phyloP scores from a whole-genome alignment of 139 green algal species.

The Ettlia oleoabundans region DNA sequence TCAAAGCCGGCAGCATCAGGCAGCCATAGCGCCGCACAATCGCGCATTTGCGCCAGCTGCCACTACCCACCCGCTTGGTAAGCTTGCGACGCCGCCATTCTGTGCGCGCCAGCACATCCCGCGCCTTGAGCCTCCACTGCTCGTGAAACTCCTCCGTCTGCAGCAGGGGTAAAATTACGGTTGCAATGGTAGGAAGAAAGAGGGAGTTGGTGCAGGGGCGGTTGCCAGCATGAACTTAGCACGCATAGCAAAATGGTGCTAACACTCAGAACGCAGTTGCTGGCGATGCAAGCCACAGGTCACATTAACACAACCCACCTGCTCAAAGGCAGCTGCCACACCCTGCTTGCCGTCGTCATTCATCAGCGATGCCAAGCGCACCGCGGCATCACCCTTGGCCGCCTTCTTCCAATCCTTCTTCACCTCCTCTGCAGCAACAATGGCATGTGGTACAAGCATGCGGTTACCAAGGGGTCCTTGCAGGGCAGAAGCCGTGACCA shows the following conservation, averaged over 20 bases:
- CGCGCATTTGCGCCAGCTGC: too few relatives aligned
- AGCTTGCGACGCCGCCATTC: slow-evolving; percentile 84
- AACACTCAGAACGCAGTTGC: too few relatives aligned
- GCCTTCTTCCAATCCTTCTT: slow-evolving; percentile 81
- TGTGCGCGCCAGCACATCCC: slow-evolving; percentile 80
- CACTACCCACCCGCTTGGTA: slow-evolving; percentile 61
- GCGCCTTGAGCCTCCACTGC: slow-evolving; percentile 79
- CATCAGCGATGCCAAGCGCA: slow-evolving; percentile 72
- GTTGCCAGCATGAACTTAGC: too few relatives aligned
- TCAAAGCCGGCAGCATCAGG: too few relatives aligned
- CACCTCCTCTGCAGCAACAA: slow-evolving; percentile 72
- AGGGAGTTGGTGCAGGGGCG: too few relatives aligned
- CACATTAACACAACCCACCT: background rate
- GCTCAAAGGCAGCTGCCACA: slow-evolving; percentile 78
- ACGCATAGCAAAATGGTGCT: too few relatives aligned
- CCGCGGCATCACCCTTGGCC: slow-evolving; percentile 85
- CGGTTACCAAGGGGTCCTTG: background rate
- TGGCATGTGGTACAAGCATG: background rate
- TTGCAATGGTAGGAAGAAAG: background rate
- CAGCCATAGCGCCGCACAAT: background rate
- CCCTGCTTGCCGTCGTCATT: slow-evolving; percentile 75
- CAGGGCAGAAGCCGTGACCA: background rate
- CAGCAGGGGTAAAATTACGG: background rate
- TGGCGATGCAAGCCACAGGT: background rate
- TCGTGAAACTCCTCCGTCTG: slow-evolving; percentile 81